Evolutionary conservation across 1,139 yeast genomes (phyloP).

Genomic region (Yamadazyma buinensis): DNA sequence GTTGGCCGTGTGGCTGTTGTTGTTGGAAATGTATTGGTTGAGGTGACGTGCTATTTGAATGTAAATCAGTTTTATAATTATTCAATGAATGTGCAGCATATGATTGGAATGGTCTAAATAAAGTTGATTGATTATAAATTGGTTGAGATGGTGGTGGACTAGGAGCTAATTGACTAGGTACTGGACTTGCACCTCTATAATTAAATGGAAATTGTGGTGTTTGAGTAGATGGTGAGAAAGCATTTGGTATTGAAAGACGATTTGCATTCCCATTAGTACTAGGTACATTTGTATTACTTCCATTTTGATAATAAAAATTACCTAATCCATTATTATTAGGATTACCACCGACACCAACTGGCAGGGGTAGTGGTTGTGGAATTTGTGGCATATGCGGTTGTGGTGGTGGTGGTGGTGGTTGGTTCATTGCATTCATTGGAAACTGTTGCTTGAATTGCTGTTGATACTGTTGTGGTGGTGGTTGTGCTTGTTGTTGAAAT

Average conservation of each 20-base stretch:
- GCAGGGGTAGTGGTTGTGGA: slow-evolving; percentile 1
- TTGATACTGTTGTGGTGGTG: background rate
- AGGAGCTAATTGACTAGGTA: slow-evolving; percentile 1
- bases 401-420: background rate
- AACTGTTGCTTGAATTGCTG: background rate
- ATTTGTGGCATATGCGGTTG: slow-evolving; percentile 1
- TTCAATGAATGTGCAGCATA: background rate
- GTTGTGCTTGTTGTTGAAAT: background rate
- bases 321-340: too few species aligned
- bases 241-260: background rate
- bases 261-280: background rate
- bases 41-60: background rate
- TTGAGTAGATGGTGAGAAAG: too few species aligned
- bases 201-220: slow-evolving; percentile 1
- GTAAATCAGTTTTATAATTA: background rate
- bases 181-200: slow-evolving; percentile 1
- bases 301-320: too few species aligned
- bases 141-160: too few species aligned
- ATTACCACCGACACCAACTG: too few species aligned
- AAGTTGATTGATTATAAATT: background rate
- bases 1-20: background rate
- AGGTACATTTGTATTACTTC: background rate
- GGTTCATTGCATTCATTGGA: background rate
- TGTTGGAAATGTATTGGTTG: background rate
- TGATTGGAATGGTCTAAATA: slow-evolving; percentile 1